These are phyloP conservation scores for Rhizopus arrhizus DNA, from an alignment of 371 early-diverging fungal genomes.

Conservation along the genomic window DNA sequence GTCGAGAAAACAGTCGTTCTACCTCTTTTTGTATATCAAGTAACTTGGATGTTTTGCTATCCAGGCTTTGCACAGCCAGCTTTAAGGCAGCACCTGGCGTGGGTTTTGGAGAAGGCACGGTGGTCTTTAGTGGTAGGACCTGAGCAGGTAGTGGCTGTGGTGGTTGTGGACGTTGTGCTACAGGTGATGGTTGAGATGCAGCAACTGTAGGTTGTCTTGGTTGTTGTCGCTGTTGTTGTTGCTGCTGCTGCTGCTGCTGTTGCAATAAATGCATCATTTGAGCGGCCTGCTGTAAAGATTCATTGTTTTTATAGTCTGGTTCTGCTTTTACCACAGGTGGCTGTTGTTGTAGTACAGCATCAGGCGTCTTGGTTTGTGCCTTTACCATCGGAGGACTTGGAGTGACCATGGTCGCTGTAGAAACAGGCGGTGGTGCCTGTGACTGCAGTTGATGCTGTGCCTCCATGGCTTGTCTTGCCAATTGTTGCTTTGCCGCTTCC, in stretches of 20 bases:
- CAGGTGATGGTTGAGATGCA: constrained; percentile 4
- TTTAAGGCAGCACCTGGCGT: not conserved
- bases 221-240: constrained; percentile 22
- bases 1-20: constrained; percentile 23
- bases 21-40: constrained; percentile 44
- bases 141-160: not conserved
- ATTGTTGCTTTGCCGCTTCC: constrained; percentile 28
- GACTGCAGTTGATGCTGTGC: constrained; percentile 10
- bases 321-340: constrained; percentile 1
- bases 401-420: not conserved
- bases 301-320: constrained; percentile 3
- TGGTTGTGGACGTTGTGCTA: not conserved
- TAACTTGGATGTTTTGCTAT: constrained; percentile 29
- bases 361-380: not conserved
- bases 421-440: not conserved
- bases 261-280: constrained; percentile 17
- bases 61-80: constrained; percentile 20
- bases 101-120: constrained; percentile 24
- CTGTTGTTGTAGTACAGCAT: not conserved
- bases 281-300: constrained; percentile 15
- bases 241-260: constrained; percentile 17
- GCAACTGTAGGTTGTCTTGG: not conserved
- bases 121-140: not conserved
- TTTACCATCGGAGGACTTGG: not conserved
- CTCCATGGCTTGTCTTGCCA: constrained; percentile 8